These are phyloP conservation scores for Pseudogymnoascus sp. DNA, from an alignment of 2,329 filamentous ascomycete genomes.

Conservation along the genomic window DNA sequence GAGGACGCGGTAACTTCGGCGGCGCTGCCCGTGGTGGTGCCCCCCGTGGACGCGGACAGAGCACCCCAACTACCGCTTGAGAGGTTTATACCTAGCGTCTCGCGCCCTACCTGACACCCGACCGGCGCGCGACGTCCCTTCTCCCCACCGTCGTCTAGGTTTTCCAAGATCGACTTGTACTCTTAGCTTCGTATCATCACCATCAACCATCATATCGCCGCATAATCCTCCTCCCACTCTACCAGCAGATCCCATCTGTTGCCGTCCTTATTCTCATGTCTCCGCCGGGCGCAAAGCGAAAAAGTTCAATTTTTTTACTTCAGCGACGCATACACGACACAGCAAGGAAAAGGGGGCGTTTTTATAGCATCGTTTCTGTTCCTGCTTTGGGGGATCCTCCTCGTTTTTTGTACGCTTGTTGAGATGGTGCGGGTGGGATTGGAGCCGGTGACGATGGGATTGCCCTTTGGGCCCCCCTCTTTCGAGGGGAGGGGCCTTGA, in stretches of 20 bases:
- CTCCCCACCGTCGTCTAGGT: background rate
- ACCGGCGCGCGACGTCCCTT: background rate
- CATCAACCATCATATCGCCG: background rate
- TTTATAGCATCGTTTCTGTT: conserved; percentile 6
- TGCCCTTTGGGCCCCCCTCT: background rate
- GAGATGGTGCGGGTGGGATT: background rate
- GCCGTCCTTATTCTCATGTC: background rate
- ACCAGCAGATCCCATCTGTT: background rate
- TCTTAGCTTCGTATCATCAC: conserved; percentile 3
- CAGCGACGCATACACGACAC: conserved; percentile 1
- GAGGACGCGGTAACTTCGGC: conserved; percentile 27
- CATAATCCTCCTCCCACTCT: background rate
- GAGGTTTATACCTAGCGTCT: background rate
- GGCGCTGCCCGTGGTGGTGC: conserved; percentile 59
- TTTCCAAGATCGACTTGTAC: conserved; percentile 1
- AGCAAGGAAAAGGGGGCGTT: background rate
- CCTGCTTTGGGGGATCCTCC: background rate
- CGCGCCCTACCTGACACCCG: background rate
- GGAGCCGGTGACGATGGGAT: background rate
- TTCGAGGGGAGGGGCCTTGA: background rate
- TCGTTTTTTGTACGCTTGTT: conserved; percentile 1
- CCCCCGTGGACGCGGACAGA: conserved; percentile 39
- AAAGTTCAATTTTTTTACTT: conserved; percentile 3
- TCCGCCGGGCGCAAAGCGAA: conserved; percentile 2
- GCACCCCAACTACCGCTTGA: background rate